These are phyloP conservation scores for Pyrus pyrifolia DNA, from an alignment of 306 rosid genomes.

Conservation along the genomic window DNA sequence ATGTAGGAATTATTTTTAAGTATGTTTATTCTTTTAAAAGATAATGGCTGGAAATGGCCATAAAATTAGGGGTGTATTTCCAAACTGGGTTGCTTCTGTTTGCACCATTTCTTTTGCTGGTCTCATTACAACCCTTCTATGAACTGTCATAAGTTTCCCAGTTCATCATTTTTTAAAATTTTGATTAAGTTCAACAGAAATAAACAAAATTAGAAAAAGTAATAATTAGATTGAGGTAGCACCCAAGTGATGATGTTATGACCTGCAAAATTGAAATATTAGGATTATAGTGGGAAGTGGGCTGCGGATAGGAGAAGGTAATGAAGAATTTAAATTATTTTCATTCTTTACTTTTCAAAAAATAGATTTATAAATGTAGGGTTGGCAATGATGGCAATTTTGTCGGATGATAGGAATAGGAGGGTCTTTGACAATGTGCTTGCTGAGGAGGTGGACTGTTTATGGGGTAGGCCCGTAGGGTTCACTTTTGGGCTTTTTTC, in stretches of 20 bases:
- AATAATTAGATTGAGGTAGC: not conserved
- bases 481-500: not conserved
- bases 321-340: not conserved
- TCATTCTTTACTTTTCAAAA: not conserved
- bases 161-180: not conserved
- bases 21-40: not conserved
- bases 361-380: not conserved
- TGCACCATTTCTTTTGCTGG: not conserved
- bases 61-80: not conserved
- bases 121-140: not conserved
- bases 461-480: not conserved
- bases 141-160: not conserved
- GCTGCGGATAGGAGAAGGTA: not conserved
- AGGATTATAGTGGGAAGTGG: not conserved
- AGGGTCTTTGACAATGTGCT: not conserved
- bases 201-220: not conserved
- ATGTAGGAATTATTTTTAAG: not conserved
- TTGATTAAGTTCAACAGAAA: not conserved
- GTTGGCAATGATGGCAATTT: not conserved
- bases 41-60: not conserved
- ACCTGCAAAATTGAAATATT: not conserved
- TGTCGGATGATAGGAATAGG: not conserved
- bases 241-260: not conserved
- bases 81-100: not conserved
- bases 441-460: not conserved